Evolutionary conservation across 108 stramenopile species (phyloP).

Genomic region (Cyclostephanos tholiformis): DNA sequence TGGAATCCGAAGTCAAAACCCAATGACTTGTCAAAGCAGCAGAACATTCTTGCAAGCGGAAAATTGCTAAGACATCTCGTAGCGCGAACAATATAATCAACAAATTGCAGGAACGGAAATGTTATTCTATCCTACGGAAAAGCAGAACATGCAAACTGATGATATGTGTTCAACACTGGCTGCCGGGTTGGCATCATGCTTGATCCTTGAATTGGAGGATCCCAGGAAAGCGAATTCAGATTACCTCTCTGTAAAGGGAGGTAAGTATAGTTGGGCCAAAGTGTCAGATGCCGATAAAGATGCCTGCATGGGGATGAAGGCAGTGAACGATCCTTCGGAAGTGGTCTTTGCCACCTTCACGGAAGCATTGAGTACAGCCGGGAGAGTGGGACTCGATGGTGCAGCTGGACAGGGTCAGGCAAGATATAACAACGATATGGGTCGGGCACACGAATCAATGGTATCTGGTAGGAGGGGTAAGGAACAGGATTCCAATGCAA

Average conservation of each 20-base stretch:
- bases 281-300: not conserved
- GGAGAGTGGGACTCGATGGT: constrained; percentile 1
- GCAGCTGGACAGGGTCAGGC: constrained; percentile 17
- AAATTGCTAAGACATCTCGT: too few relatives aligned
- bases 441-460: constrained; percentile 90
- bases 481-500: constrained; percentile 47
- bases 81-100: too few relatives aligned
- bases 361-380: constrained; percentile 6
- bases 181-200: not conserved
- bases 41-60: too few relatives aligned
- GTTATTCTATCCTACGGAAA: not conserved
- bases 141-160: not conserved
- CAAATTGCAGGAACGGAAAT: not conserved
- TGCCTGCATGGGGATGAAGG: not conserved
- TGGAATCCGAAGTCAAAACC: too few relatives aligned
- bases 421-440: too few relatives aligned
- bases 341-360: constrained; percentile 2
- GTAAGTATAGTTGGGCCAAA: not conserved
- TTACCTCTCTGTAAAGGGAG: not conserved
- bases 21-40: too few relatives aligned
- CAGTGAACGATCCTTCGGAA: constrained; percentile 1
- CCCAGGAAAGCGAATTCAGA: not conserved
- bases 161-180: constrained; percentile 1
- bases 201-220: not conserved
- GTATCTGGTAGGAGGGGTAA: constrained; percentile 85